These are phyloP conservation scores for Insectozyma bohioensis DNA, from an alignment of 1,139 yeast species.

Conservation along the genomic window DNA sequence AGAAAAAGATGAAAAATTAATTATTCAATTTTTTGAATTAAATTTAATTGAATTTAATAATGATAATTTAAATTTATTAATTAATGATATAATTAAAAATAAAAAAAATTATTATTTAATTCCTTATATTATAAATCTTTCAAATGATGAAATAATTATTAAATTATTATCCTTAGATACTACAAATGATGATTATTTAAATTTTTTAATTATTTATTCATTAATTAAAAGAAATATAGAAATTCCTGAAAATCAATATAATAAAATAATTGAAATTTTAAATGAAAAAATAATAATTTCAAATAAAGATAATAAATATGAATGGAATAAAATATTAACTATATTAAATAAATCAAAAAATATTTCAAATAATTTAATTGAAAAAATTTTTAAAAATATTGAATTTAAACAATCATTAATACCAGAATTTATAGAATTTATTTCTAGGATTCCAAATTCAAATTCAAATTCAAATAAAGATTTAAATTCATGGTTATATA, in stretches of 20 bases:
- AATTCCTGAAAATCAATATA: conserved; percentile 9
- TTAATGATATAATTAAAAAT: conserved; percentile 17
- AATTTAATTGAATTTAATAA: conserved; percentile 24
- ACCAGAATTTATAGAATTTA: conserved; percentile 25
- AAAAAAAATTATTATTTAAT: conserved; percentile 22
- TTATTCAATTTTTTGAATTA: conserved; percentile 16
- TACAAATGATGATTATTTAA: conserved; percentile 20
- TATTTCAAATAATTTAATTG: conserved; percentile 1
- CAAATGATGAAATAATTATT: conserved; percentile 13
- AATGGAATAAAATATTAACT: conserved; percentile 14
- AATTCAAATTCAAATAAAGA: conserved; percentile 3
- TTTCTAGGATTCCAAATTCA: conserved; percentile 8
- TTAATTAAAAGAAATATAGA: conserved; percentile 11
- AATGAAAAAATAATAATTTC: no score
- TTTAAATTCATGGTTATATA: conserved; percentile 40
- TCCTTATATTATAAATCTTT: conserved; percentile 20
- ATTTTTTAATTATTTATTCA: conserved; percentile 24
- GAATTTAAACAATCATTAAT: conserved; percentile 24
- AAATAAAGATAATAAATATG: conserved; percentile 11
- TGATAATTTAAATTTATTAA: conserved; percentile 17
- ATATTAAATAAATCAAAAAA: conserved; percentile 7
- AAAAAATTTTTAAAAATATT: conserved; percentile 9
- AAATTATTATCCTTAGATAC: conserved; percentile 17
- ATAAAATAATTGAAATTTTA: conserved; percentile 10
- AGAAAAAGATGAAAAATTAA: conserved; percentile 8